Evolutionary conservation across 1,284 basidiomycete genomes (phyloP).

Genomic region (Trichosporon coremiiforme): DNA sequence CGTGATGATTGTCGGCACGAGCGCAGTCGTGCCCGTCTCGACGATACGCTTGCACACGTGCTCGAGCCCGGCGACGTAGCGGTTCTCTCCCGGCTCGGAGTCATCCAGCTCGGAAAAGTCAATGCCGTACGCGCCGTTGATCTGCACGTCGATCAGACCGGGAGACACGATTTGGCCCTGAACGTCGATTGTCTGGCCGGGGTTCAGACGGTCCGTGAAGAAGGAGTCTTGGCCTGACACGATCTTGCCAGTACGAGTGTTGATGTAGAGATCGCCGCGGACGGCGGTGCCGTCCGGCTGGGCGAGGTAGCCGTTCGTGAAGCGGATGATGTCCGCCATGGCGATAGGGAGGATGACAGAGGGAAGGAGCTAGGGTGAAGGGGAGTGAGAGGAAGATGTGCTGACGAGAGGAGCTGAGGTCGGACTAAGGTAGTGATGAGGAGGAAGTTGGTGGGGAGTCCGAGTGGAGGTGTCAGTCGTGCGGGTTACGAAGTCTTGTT

Average conservation of each 20-base stretch:
- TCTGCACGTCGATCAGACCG: constrained; percentile 74
- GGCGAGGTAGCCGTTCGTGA: constrained; percentile 77
- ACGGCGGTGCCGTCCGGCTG: constrained; percentile 68
- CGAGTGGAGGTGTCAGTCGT: neutral
- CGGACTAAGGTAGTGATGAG: neutral
- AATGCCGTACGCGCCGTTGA: constrained; percentile 79
- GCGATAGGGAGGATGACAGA: neutral
- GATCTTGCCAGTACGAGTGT: constrained; percentile 38
- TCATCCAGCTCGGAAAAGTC: constrained; percentile 72
- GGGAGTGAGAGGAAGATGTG: neutral
- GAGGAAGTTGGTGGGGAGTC: neutral
- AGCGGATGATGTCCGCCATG: constrained; percentile 64
- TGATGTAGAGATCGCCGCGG: constrained; percentile 46
- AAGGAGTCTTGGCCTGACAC: constrained; percentile 44
- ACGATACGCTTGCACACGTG: constrained; percentile 72
- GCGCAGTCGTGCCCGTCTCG: constrained; percentile 85
- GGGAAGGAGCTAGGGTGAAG: neutral
- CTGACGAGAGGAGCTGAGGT: neutral
- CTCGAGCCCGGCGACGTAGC: constrained; percentile 69
- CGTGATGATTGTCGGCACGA: constrained; percentile 67
- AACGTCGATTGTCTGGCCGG: constrained; percentile 41
- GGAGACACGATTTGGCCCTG: constrained; percentile 73
- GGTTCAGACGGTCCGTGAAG: constrained; percentile 31
- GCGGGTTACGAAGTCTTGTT: neutral
- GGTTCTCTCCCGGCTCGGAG: constrained; percentile 67